Evolutionary conservation across 805 yeast genomes (phyloP).

Genomic region (Cyberlindnera mycetangii): DNA sequence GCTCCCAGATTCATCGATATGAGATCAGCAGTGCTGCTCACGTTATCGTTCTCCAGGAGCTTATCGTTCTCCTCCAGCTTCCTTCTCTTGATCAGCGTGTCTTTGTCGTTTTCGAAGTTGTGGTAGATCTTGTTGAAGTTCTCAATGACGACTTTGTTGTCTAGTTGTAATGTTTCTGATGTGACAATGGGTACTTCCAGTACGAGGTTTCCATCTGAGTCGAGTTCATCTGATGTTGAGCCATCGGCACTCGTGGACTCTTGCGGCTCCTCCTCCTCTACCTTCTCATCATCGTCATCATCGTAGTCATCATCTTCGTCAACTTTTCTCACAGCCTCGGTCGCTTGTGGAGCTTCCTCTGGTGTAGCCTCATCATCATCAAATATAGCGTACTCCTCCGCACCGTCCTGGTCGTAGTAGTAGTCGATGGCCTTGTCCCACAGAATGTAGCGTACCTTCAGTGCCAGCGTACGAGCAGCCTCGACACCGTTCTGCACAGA

Average conservation of each 20-base stretch:
- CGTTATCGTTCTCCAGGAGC: conserved; percentile 39
- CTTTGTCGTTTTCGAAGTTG: conserved; percentile 70
- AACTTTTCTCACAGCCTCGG: conserved; percentile 30
- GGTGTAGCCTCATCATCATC: conserved; percentile 14
- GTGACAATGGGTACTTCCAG: conserved; percentile 35
- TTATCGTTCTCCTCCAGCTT: conserved; percentile 80
- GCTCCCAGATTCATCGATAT: conserved; percentile 58
- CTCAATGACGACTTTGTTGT: conserved; percentile 41
- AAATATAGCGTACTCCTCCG: conserved; percentile 22
- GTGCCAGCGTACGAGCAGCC: conserved; percentile 53
- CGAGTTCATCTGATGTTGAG: conserved; percentile 10
- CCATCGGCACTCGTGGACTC: conserved; percentile 13
- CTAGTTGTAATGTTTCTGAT: conserved; percentile 33
- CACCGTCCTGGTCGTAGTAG: conserved; percentile 28
- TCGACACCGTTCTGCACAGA: conserved; percentile 39
- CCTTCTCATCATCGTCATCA: conserved; percentile 29
- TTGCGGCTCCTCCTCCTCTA: conserved; percentile 21
- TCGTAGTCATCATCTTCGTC: conserved; percentile 35
- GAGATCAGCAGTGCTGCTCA: conserved; percentile 26
- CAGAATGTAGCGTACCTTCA: conserved; percentile 62
- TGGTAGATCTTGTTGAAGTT: conserved; percentile 74
- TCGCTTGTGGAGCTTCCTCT: background rate
- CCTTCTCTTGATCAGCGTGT: conserved; percentile 69
- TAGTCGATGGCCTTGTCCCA: conserved; percentile 70
- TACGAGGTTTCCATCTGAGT: conserved; percentile 26